Conservation (phyloP, 495 filamentous ascomycete genomes). For the Apodospora peruviana region DNA sequence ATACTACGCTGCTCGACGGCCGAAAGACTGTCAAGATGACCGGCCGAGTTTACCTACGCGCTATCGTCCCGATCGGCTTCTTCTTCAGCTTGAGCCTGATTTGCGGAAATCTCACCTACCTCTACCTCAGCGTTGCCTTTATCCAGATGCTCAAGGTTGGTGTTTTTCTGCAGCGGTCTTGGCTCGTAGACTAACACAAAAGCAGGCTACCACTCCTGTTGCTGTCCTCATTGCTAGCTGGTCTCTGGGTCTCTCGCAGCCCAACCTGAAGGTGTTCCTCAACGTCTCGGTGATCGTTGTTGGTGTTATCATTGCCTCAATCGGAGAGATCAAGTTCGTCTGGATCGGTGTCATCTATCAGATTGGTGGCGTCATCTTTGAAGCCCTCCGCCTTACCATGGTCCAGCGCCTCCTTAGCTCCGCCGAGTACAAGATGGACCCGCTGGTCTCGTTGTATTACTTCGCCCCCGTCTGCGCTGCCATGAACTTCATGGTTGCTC, state of each 20-base stretch:
- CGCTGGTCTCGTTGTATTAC: constrained; percentile 92
- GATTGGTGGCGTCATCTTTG: constrained; percentile 75
- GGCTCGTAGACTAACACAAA: constrained; percentile 18
- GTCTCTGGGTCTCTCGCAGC: constrained; percentile 70
- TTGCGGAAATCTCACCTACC: constrained; percentile 87
- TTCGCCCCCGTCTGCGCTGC: constrained; percentile 87
- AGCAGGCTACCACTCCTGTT: constrained; percentile 81
- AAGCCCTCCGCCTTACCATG: constrained; percentile 87
- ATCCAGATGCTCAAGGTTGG: constrained; percentile 96
- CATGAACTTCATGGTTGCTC: constrained; percentile 77
- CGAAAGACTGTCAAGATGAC: constrained; percentile 92
- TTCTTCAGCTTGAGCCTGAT: constrained; percentile 94
- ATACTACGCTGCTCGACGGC: constrained; percentile 79
- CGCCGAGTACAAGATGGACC: constrained; percentile 95
- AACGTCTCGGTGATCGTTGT: constrained; percentile 88
- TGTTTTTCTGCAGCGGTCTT: background rate
- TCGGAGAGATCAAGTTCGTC: constrained; percentile 90
- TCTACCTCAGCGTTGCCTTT: constrained; percentile 89
- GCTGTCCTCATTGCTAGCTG: constrained; percentile 82
- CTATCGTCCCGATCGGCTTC: constrained; percentile 86
- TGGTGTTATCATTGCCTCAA: constrained; percentile 83
- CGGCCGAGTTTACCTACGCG: constrained; percentile 79
- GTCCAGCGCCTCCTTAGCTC: constrained; percentile 84
- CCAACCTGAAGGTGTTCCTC: constrained; percentile 70
- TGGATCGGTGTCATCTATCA: constrained; percentile 85